Conservation (phyloP, 371 early-diverging fungal species). For the Mortierella sp. region DNA sequence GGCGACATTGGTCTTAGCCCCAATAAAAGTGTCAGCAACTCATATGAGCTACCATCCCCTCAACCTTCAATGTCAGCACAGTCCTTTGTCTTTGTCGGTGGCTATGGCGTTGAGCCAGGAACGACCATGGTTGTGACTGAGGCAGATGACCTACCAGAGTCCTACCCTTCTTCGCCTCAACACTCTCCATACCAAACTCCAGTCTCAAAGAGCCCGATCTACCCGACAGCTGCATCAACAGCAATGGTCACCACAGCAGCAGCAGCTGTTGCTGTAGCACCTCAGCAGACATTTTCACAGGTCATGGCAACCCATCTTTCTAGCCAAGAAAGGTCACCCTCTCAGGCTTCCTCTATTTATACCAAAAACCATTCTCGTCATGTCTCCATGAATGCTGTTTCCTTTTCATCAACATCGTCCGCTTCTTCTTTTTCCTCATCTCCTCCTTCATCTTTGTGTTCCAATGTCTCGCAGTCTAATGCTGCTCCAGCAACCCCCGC, state of each 20-base stretch:
- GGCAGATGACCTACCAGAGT: neutral
- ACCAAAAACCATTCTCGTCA: neutral
- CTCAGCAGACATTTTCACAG: slow-evolving; percentile 12
- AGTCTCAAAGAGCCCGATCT: neutral
- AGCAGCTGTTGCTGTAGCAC: neutral
- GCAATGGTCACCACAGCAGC: neutral
- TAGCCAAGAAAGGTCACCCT: neutral
- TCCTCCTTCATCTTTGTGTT: neutral
- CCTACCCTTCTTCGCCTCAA: slow-evolving; percentile 3
- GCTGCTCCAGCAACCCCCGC: neutral
- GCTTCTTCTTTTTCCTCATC: neutral
- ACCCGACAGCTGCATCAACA: neutral
- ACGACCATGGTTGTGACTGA: slow-evolving; percentile 18
- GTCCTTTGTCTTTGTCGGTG: slow-evolving; percentile 29
- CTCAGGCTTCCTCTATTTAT: neutral
- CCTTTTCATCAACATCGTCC: neutral
- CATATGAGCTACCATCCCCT: neutral
- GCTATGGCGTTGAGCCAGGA: slow-evolving; percentile 17
- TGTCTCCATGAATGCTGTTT: neutral
- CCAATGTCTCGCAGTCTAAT: neutral
- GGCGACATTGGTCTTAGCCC: neutral
- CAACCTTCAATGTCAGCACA: slow-evolving; percentile 2
- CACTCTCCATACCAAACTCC: neutral
- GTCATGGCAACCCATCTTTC: slow-evolving; percentile 12
- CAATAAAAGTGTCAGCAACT: neutral